Base-by-base conservation (phyloP, 208 protist genomes). In the Trypanosoma caninum region DNA sequence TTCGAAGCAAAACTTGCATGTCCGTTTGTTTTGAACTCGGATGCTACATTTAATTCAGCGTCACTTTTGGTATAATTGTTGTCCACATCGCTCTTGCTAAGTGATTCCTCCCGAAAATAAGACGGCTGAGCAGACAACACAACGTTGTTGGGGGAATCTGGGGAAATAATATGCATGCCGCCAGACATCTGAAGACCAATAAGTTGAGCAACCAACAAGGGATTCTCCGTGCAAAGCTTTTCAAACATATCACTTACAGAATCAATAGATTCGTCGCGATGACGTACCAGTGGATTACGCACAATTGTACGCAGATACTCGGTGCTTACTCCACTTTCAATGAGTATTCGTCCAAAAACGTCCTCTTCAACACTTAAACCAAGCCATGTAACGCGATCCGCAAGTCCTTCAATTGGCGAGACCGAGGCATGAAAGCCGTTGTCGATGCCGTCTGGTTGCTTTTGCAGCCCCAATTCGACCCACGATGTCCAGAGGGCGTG, bases 371-470 rank as follows among this genome's bases (percentile, higher is more conserved):
- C 62, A 1, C 25, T 34, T 18, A 65, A 51, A 13, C 60, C 54
- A n/a, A 89, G 66, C 87, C 88, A 97, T 28, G 76, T 58, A 31
- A 79, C 72, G n/a, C 91, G 82, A 70, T 95, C 87, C 5, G 81
- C 74, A 50, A 97, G 59, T 37, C 75, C 91, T 30, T 87, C 91
- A 18, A 95, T 59, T 5, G 91, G 87, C 11, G 72, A 76, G 18
- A 72, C 58, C 14, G 76, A 86, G 40, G 79, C 88, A 44, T 93
- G 78, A 44, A 97, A 63, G 16, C 81, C 85, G 46, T 87, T 91
- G 41, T 94, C 80, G 40, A 88, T 75, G 13, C 65, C 61, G 55
- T 87, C 84, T 3, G 91, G 87, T 48, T 69, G 69, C 20, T 59
- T 56, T 18, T 41, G 4, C 28, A 97, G 73, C 14, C 80, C 86